A percentile compares a stretch with the other conserved stretches of the same genome.
phyloP scores from a whole-genome alignment of 495 filamentous ascomycete species.

The Cudoniella acicularis region DNA sequence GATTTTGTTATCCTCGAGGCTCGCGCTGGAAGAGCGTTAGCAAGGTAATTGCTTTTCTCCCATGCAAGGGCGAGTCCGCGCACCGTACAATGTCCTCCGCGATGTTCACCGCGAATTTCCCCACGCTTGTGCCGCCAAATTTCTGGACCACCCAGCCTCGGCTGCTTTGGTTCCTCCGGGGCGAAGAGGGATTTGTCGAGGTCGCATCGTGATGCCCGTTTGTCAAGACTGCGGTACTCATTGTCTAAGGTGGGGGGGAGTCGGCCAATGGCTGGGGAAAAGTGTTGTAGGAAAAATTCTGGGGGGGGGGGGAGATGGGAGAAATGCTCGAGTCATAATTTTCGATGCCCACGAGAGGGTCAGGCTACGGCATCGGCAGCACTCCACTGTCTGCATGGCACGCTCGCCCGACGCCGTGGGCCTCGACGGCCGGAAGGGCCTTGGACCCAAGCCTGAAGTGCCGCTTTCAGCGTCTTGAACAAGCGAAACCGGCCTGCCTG shows the following conservation, averaged over 20 bases:
- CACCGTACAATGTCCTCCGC: constrained; percentile 73
- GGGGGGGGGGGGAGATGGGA: too few species aligned
- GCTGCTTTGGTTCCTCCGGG: not conserved
- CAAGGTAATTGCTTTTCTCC: constrained; percentile 6
- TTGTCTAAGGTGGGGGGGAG: not conserved
- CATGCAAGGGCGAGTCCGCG: constrained; percentile 17
- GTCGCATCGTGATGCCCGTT: constrained; percentile 2
- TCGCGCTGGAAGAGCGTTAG: constrained; percentile 48
- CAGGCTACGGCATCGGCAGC: too few species aligned
- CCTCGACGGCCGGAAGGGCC: not conserved
- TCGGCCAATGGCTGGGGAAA: not conserved
- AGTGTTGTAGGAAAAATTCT: not conserved
- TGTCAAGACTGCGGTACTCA: not conserved
- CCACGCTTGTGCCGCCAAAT: constrained; percentile 74
- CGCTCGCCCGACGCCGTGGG: too few species aligned
- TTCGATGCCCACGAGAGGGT: not conserved
- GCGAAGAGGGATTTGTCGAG: not conserved
- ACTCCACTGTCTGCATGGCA: too few species aligned
- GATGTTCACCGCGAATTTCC: constrained; percentile 67
- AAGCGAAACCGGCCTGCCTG: not conserved
- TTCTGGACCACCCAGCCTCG: constrained; percentile 75
- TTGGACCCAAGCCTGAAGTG: too few species aligned
- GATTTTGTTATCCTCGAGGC: constrained; percentile 62
- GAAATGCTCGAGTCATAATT: constrained; percentile 3
- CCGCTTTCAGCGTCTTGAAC: not conserved